Evolutionary conservation across 129 eudicot species (phyloP).

Genomic region (Glebionis coronaria): DNA sequence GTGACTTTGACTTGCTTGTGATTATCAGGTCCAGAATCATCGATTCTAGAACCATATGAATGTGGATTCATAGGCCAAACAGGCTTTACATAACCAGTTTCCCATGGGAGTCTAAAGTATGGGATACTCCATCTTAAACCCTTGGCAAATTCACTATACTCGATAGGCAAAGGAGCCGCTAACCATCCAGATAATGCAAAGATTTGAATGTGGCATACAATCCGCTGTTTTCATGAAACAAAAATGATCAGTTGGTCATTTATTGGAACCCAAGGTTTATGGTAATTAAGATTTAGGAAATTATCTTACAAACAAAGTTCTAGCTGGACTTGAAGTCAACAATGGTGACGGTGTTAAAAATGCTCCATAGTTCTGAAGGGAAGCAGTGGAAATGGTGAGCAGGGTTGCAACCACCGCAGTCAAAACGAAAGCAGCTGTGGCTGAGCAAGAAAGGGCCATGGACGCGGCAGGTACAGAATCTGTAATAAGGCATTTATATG

Average conservation of each 20-base stretch:
- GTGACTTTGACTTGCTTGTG: slow-evolving; percentile 16
- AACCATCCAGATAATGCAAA: slow-evolving; percentile 88
- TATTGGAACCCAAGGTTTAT: too few species aligned
- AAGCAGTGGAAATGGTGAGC: slow-evolving; percentile 69
- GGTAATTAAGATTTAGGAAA: neutral
- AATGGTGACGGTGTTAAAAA: slow-evolving; percentile 52
- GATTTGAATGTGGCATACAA: slow-evolving; percentile 78
- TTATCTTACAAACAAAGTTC: slow-evolving; percentile 74
- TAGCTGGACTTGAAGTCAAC: slow-evolving; percentile 56
- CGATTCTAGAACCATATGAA: slow-evolving; percentile 34
- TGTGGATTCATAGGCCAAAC: slow-evolving; percentile 42
- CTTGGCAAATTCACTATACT: slow-evolving; percentile 72
- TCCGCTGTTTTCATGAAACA: slow-evolving; percentile 55
- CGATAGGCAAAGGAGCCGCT: slow-evolving; percentile 81
- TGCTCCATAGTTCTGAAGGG: slow-evolving; percentile 67
- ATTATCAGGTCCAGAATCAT: slow-evolving; percentile 26
- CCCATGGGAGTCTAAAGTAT: slow-evolving; percentile 91
- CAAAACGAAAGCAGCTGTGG: slow-evolving; percentile 60
- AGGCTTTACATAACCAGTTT: slow-evolving; percentile 41
- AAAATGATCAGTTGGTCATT: neutral
- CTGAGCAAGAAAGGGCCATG: slow-evolving; percentile 46
- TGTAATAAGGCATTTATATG: slow-evolving; percentile 24
- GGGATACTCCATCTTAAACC: slow-evolving; percentile 95
- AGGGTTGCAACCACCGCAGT: slow-evolving; percentile 71
- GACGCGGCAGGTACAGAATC: slow-evolving; percentile 67